Conservation (phyloP, 2,329 filamentous ascomycete genomes). For the Escovopsis weberi region DNA sequence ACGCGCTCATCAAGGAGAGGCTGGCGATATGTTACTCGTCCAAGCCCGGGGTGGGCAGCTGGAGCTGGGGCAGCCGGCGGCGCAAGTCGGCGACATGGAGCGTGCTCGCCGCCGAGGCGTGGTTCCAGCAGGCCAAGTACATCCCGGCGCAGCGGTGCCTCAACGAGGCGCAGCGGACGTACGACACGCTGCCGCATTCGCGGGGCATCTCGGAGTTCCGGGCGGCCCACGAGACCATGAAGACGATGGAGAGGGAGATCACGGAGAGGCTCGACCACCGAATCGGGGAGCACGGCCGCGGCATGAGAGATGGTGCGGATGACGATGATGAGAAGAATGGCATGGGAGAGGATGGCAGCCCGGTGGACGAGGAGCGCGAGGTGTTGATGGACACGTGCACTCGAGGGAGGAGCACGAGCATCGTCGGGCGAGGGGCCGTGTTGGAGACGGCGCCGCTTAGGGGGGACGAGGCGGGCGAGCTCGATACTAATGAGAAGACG, state of each 20-base stretch:
- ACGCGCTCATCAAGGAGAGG: slow-evolving; percentile 74
- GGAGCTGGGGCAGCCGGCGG: slow-evolving; percentile 54
- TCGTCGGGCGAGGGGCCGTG: slow-evolving; percentile 28
- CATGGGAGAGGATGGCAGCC: slow-evolving; percentile 24
- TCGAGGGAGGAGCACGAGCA: slow-evolving; percentile 39
- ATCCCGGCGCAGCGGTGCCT: slow-evolving; percentile 68
- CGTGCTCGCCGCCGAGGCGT: slow-evolving; percentile 67
- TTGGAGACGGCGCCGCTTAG: slow-evolving; percentile 39
- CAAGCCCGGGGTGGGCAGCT: slow-evolving; percentile 51
- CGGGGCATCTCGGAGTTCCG: slow-evolving; percentile 38
- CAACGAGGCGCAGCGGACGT: slow-evolving; percentile 48
- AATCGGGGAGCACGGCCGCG: neutral
- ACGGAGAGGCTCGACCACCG: slow-evolving; percentile 29
- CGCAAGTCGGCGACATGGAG: slow-evolving; percentile 88
- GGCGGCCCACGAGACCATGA: slow-evolving; percentile 36
- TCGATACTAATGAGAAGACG: slow-evolving; percentile 9
- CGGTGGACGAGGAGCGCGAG: slow-evolving; percentile 40
- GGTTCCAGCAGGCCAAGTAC: slow-evolving; percentile 63
- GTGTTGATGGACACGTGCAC: slow-evolving; percentile 34
- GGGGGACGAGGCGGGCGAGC: slow-evolving; percentile 10
- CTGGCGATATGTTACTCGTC: slow-evolving; percentile 72
- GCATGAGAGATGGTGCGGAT: too few species aligned
- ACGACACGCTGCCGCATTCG: slow-evolving; percentile 30
- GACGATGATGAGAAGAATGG: slow-evolving; percentile 18
- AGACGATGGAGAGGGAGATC: slow-evolving; percentile 34